phyloP scores from a whole-genome alignment of 2,329 filamentous ascomycete genomes.

The Dothideomycetidae sp. region DNA sequence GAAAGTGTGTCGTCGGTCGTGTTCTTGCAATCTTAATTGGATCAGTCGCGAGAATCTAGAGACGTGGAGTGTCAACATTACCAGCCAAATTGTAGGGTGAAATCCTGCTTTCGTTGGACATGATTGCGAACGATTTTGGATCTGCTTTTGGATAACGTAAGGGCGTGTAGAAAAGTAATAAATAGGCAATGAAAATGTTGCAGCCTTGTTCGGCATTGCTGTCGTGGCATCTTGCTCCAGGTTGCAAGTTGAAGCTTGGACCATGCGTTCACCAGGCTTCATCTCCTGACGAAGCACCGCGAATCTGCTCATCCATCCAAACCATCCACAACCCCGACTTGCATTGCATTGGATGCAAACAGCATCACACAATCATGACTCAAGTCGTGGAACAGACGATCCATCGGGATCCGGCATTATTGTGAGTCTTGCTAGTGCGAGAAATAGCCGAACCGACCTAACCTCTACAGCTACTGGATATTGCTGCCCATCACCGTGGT shows the following conservation, averaged over 20 bases:
- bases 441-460: no score
- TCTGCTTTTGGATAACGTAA: no score
- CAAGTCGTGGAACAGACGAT: slow-evolving; percentile 84
- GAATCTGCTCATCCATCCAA: no score
- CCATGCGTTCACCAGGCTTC: neutral
- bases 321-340: no score
- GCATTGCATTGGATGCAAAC: neutral
- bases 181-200: no score
- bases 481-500: slow-evolving; percentile 92
- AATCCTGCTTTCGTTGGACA: slow-evolving; percentile 19
- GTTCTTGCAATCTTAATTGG: slow-evolving; percentile 70
- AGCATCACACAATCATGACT: slow-evolving; percentile 52
- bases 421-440: slow-evolving; percentile 45
- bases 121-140: no score
- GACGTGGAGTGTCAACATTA: no score
- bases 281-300: neutral
- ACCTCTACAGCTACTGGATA: slow-evolving; percentile 77
- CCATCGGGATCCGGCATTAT: slow-evolving; percentile 93
- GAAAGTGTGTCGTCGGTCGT: slow-evolving; percentile 88
- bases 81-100: slow-evolving; percentile 21
- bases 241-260: neutral
- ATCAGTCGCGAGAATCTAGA: neutral
- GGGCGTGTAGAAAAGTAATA: no score
- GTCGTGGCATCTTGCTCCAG: neutral
- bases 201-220: no score